Percentiles rank a stretch among this genome's conserved stretches.
phyloP scores from a whole-genome alignment of 2,329 filamentous ascomycete species.

The Colletotrichum sp. region DNA sequence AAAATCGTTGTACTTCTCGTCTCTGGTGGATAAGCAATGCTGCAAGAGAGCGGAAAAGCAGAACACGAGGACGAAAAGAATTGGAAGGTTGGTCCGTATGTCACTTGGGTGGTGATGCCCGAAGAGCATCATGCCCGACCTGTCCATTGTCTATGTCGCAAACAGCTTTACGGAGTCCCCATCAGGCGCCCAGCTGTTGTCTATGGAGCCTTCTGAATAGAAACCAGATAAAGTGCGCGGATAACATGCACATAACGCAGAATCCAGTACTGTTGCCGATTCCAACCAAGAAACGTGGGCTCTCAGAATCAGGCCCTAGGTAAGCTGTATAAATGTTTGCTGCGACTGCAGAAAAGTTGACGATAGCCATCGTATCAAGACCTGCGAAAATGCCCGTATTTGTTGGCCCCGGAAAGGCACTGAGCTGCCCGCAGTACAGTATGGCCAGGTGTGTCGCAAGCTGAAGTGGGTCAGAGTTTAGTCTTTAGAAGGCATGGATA shows the following conservation, averaged over 20 bases:
- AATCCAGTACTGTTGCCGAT: neutral
- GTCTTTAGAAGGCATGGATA: neutral
- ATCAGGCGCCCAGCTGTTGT: neutral
- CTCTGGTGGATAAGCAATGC: neutral
- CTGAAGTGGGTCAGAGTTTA: neutral
- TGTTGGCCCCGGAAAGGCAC: slow-evolving; percentile 47
- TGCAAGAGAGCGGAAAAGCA: neutral
- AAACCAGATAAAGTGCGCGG: neutral
- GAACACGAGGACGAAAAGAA: neutral
- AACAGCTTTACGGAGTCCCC: neutral
- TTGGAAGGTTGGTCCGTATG: neutral
- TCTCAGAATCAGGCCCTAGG: neutral
- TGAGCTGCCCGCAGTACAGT: slow-evolving; percentile 45
- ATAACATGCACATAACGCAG: neutral
- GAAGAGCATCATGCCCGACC: neutral
- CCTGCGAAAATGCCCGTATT: slow-evolving; percentile 43
- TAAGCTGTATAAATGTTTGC: neutral
- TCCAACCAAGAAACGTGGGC: neutral
- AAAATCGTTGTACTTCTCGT: neutral
- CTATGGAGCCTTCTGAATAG: neutral
- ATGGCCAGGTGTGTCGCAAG: slow-evolving; percentile 43
- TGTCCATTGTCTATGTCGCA: neutral
- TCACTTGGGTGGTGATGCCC: accelerated
- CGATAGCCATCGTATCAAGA: slow-evolving; percentile 22
- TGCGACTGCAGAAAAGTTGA: neutral